These are phyloP conservation scores for Metschnikowia peoriensis DNA, from an alignment of 805 yeast species.

Conservation along the genomic window DNA sequence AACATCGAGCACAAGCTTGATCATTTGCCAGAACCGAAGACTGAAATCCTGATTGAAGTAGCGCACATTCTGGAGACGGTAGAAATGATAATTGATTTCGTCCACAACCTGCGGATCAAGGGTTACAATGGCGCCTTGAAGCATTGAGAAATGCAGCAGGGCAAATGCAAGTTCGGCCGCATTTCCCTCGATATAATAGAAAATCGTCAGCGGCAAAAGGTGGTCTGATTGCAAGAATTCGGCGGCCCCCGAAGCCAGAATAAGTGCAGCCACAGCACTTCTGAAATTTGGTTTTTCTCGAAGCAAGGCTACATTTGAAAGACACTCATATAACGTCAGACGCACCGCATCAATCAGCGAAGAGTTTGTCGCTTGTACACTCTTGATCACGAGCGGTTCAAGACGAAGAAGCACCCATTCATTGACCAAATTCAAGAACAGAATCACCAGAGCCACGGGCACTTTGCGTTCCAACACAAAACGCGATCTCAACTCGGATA, in stretches of 20 bases:
- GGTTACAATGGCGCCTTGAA: neutral
- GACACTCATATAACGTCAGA: slow-evolving; percentile 38
- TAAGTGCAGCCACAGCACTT: slow-evolving; percentile 24
- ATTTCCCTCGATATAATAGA: slow-evolving; percentile 54
- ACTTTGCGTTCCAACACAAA: slow-evolving; percentile 52
- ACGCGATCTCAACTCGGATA: slow-evolving; percentile 49
- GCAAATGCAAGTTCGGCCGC: slow-evolving; percentile 50
- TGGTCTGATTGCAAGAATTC: slow-evolving; percentile 4
- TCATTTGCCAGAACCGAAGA: slow-evolving; percentile 47
- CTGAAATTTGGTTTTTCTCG: slow-evolving; percentile 37
- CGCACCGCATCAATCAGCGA: slow-evolving; percentile 3
- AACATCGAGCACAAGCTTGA: slow-evolving; percentile 34
- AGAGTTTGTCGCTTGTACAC: slow-evolving; percentile 1
- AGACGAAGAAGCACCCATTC: slow-evolving; percentile 36
- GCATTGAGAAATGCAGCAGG: slow-evolving; percentile 19
- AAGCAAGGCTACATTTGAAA: slow-evolving; percentile 51
- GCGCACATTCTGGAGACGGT: slow-evolving; percentile 52
- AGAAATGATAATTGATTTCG: slow-evolving; percentile 53
- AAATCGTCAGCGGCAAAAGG: slow-evolving; percentile 49
- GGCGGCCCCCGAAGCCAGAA: slow-evolving; percentile 2
- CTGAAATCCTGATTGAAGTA: slow-evolving; percentile 44
- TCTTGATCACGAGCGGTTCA: slow-evolving; percentile 4
- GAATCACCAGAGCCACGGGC: slow-evolving; percentile 27
- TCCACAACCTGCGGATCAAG: slow-evolving; percentile 36
- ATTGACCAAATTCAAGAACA: slow-evolving; percentile 30